Evolutionary conservation across 2,329 filamentous ascomycete species (phyloP).

Genomic region (Curvularia sp.): DNA sequence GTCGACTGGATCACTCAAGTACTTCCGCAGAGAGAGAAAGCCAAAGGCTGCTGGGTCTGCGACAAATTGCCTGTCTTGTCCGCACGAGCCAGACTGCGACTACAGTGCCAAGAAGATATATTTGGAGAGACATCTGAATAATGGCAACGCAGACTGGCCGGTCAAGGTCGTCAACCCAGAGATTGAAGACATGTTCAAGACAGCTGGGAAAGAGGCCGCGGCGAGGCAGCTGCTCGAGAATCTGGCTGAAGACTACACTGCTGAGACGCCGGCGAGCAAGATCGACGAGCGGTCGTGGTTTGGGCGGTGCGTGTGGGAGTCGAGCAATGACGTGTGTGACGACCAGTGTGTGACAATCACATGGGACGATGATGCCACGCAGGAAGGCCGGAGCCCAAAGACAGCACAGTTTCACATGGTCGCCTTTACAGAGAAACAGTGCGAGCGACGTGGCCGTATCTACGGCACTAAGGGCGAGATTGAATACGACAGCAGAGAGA

Average conservation of each 20-base stretch:
- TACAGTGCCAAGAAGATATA: conserved; percentile 90
- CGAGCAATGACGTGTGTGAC: conserved; percentile 92
- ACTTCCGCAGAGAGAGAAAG: conserved; percentile 79
- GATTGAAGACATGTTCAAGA: conserved; percentile 75
- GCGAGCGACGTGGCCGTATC: conserved; percentile 81
- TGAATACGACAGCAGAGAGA: conserved; percentile 78
- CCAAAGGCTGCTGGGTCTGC: conserved; percentile 74
- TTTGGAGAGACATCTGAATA: conserved; percentile 69
- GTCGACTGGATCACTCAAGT: conserved; percentile 77
- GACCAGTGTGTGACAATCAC: conserved; percentile 88
- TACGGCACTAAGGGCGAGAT: conserved; percentile 90
- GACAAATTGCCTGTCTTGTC: conserved; percentile 87
- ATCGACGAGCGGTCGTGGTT: conserved; percentile 71
- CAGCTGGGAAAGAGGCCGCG: conserved; percentile 57
- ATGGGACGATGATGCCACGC: conserved; percentile 75
- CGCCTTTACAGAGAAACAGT: conserved; percentile 85
- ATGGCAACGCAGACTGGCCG: conserved; percentile 78
- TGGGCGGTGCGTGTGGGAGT: conserved; percentile 92
- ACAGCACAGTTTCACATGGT: conserved; percentile 94
- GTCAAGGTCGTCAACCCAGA: conserved; percentile 89
- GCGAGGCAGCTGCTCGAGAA: conserved; percentile 57
- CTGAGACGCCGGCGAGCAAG: conserved; percentile 60
- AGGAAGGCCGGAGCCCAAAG: conserved; percentile 68
- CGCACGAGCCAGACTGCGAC: conserved; percentile 75
- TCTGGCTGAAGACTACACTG: conserved; percentile 63